phyloP scores from a whole-genome alignment of 2,329 filamentous ascomycete species.

The Talaromyces marneffei region DNA sequence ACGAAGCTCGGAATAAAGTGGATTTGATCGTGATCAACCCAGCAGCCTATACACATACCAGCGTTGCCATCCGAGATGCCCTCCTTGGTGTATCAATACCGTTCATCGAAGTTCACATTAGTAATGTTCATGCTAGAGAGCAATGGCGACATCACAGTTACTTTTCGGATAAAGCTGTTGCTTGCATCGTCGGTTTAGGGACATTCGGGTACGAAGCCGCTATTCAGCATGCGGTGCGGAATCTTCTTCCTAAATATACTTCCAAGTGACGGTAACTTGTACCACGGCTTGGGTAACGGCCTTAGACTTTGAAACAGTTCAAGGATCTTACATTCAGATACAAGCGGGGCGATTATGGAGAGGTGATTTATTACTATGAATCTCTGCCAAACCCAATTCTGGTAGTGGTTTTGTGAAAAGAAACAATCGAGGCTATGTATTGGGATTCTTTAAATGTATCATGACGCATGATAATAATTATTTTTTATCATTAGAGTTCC shows the following conservation, averaged over 20 bases:
- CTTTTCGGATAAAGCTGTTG: slow-evolving; percentile 68
- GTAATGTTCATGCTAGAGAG: slow-evolving; percentile 68
- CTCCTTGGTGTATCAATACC: slow-evolving; percentile 63
- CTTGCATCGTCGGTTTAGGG: slow-evolving; percentile 65
- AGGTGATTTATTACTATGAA: background rate
- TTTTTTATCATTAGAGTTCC: background rate
- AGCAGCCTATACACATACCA: slow-evolving; percentile 69
- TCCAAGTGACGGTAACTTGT: background rate
- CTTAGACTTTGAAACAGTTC: background rate
- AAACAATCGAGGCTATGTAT: background rate
- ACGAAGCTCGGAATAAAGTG: slow-evolving; percentile 54
- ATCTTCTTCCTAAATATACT: slow-evolving; percentile 20
- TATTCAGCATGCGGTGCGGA: slow-evolving; percentile 46
- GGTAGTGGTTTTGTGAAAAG: background rate
- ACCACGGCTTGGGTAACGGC: background rate
- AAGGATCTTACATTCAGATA: background rate
- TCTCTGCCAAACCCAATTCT: background rate
- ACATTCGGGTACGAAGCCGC: slow-evolving; percentile 57
- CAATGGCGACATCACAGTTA: slow-evolving; percentile 64
- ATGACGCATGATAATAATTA: background rate
- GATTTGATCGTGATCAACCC: slow-evolving; percentile 68
- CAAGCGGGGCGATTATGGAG: background rate
- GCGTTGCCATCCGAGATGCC: slow-evolving; percentile 69
- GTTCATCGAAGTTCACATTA: slow-evolving; percentile 72
- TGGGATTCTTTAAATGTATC: too few species aligned